Percentiles rank a stretch among this genome's conserved stretches.
Conservation (phyloP, 139 green algal species). For the Ostreobium quekettii region DNA sequence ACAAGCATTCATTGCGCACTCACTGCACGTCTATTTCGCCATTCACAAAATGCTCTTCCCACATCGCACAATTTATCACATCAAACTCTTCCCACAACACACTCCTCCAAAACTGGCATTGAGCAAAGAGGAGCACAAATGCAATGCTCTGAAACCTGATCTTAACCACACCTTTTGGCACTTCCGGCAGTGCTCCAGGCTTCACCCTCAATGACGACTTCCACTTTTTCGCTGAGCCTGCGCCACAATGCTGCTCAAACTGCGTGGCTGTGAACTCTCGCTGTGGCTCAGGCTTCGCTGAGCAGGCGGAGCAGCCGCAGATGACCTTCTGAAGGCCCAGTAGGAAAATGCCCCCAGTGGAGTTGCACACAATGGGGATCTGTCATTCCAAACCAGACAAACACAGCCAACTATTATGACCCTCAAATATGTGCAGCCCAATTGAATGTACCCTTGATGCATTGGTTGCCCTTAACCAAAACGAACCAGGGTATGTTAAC, state of each 20-base stretch:
- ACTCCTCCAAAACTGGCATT: no score
- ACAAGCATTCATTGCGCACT: no score
- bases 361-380: constrained; percentile 39
- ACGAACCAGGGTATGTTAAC: no score
- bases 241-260: constrained; percentile 50
- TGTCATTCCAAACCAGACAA: constrained; percentile 19
- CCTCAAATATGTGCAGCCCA: no score
- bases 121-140: not conserved
- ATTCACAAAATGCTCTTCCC: no score
- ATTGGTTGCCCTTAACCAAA: no score
- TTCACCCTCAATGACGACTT: constrained; percentile 17
- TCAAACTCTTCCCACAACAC: no score
- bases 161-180: constrained; percentile 14
- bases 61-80: no score
- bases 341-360: constrained; percentile 27
- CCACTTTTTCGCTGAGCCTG: constrained; percentile 27
- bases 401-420: no score
- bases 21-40: no score
- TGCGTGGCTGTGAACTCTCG: constrained; percentile 30
- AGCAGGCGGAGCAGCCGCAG: constrained; percentile 35
- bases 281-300: not conserved
- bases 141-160: not conserved
- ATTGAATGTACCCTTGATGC: no score
- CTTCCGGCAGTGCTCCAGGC: constrained; percentile 25
- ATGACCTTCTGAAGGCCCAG: constrained; percentile 34